Evolutionary conservation across 208 protist species (phyloP).

Genomic region (Naegleria lovaniensis): DNA sequence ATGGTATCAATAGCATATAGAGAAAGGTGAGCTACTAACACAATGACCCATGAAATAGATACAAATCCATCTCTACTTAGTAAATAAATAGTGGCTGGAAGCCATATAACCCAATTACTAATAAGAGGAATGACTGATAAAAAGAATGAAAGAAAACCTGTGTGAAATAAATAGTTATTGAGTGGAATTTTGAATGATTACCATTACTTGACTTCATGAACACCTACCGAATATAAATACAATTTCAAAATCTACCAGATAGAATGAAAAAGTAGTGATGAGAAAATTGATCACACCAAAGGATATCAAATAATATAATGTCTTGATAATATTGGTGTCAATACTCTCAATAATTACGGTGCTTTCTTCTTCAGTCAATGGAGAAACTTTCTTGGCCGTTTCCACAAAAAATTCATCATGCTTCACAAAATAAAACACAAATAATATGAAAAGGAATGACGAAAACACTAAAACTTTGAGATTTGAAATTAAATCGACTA

Average conservation of each 20-base stretch:
- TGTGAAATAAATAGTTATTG: background rate
- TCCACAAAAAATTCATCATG: background rate
- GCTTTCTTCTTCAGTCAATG: background rate
- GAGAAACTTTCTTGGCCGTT: background rate
- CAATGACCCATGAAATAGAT: background rate
- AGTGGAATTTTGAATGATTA: too few relatives aligned
- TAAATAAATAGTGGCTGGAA: background rate
- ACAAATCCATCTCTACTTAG: background rate
- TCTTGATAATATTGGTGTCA: background rate
- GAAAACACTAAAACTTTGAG: background rate
- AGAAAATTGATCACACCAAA: background rate
- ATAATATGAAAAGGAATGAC: background rate
- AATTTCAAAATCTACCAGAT: background rate
- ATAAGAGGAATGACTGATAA: background rate
- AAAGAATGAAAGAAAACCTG: background rate
- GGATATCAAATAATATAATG: background rate
- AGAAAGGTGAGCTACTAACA: background rate
- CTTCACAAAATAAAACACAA: slow-evolving; percentile 8
- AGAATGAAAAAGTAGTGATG: background rate
- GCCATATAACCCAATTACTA: slow-evolving; percentile 4
- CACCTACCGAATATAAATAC: background rate
- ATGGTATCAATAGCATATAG: background rate
- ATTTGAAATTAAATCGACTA: background rate
- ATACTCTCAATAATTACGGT: background rate
- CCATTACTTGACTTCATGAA: background rate